Base-by-base conservation (phyloP, 176 grass and related monocot species). In the Oryza glaberrima region DNA sequence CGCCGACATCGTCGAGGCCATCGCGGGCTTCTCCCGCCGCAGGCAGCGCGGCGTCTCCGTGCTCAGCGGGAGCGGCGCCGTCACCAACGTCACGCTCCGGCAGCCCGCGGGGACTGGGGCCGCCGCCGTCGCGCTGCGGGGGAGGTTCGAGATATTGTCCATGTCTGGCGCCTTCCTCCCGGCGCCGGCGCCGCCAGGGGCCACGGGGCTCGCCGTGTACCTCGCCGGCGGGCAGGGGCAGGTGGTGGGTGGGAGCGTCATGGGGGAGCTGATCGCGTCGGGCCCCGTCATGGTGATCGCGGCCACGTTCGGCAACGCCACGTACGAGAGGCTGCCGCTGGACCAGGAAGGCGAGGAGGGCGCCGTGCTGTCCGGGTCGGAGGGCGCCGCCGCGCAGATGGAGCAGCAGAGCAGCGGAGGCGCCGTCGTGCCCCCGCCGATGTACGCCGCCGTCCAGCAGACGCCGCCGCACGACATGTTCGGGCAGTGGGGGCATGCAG, bases 241-340 rank as follows among this genome's bases (percentile, higher is more conserved):
- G 86, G 91, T 98, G 14, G 82, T 95, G 15, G 93, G 95, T 1
- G 95, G 95, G 19, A 93, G 89, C 78, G 92, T 98, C 23, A 87
- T 95, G 70, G 95, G 95, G 7, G 93, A 95, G 72, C 87, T 98
- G 61, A 36, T 95, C 20, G 95, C 95, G 0, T 90, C 91, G 5
- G 95, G 95, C 0, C 93, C 95, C 12, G 95, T 98, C 82, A 98
- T 98, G 95, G 87, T 98, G 61, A 93, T 98, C 77, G 95, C 95
- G 0, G 93, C 95, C 16, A 93, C 95, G 70, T 98, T 95, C 87
- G 84, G 91, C 8, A 98, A 95, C 82, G 95, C 95, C 30, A 93
- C 89, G 7, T 98, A 92, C 69, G 95, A 98, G 87, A 89, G 91
- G 85, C 66, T 98, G 72, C 95, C 95, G 11, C 87, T 98, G 17